Evolutionary conservation across 2,329 filamentous ascomycete species (phyloP), one percentile per base, ranked within the genome.

Genomic region (Fusarium azukiicola): DNA sequence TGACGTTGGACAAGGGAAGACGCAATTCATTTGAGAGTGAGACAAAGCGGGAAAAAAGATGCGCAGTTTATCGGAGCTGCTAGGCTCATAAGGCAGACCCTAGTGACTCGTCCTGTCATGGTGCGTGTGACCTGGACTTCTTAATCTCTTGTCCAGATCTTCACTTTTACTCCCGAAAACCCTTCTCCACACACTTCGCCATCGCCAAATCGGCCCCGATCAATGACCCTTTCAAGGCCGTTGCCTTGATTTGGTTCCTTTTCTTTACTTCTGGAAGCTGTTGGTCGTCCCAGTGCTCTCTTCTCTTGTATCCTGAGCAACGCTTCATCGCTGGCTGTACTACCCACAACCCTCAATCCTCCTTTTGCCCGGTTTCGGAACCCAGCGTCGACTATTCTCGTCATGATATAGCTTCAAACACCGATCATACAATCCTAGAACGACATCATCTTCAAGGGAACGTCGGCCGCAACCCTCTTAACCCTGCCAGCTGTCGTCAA

Each of bases 151-250:
- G 47, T 69, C 27, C 27, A 36, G 61, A 68, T 72, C 56, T 69
- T 67, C 52, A 49, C 54, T 21, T 44, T 49, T 38, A 16, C 27
- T 32, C 46, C 54, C 6, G 21, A 64, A 77, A 72, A 76, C 46
- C 44, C 50, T 61, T 74, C 67, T 49, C 77, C 77, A 79, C 77
- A 56, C 47, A 50, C 66, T 61, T 67, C 40, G 23, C 50, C 64
- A 75, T 27, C 68, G 61, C 63, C 74, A 76, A 68, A 67, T 69
- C 69, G 52, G 23, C 50, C 58, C 69, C 64, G 44, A 75, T 79
- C 77, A 71, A 80, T 78, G 69, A 78, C 69, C 42, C 71, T 71
- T 78, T 63, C 74, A 78, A 69, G 42, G n/a, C 32, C 58, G n/a
- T 69, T 50, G 67, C 36, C 54, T 63, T 27, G 17, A 47, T 72